Base-by-base conservation (phyloP, 345 rosid species). In the Eutrema heterophyllum region DNA sequence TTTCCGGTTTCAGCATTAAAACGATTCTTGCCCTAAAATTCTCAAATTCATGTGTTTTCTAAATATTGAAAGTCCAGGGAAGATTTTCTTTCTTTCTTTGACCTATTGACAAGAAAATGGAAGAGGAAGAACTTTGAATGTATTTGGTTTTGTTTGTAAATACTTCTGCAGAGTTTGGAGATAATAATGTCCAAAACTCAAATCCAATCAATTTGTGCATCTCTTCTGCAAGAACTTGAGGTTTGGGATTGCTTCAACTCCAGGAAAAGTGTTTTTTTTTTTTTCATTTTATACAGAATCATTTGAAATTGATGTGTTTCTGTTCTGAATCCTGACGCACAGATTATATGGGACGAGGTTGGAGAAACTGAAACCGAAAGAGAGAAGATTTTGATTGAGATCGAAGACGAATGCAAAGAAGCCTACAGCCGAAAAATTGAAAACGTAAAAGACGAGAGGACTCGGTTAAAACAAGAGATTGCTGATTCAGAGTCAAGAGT, bases 311-410 rank as follows among this genome's bases (percentile, higher is more conserved):
- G 46, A 48, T 56, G 16, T 32, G 39, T 8, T 53, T 70, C 14
- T 40, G 51, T 40, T 50, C 32, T 67, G 49, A 4, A 8, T 70
- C 32, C 8, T 36, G 16, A 21, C 12, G 8, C 32, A 7, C 72
- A 94, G 98, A 83, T 86, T 61, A 83, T 92, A 45, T 95, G 99
- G 99, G 87, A 87, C 76, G 99, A 95, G 81, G 87, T 95, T 44
- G 99, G 98, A 48, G 97, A 90, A 83, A 68, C 84, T 4, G 85
- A 88, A 57, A 32, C 76, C n/a, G 97, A 89, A 8, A 84, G 90
- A 79, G 96, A 88, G 41, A 81, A 84, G 74, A 88, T 83, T 86
- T 78, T 95, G 73, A 83, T 84, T 18, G 97, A 95, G 73, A 87
- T 95, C 46, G 94, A 95, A 76, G 87, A 80, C 70, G 97, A 92